These are phyloP conservation scores for Kickxella alabastrina DNA, from an alignment of 192 early-diverging fungal species.

Conservation along the genomic window DNA sequence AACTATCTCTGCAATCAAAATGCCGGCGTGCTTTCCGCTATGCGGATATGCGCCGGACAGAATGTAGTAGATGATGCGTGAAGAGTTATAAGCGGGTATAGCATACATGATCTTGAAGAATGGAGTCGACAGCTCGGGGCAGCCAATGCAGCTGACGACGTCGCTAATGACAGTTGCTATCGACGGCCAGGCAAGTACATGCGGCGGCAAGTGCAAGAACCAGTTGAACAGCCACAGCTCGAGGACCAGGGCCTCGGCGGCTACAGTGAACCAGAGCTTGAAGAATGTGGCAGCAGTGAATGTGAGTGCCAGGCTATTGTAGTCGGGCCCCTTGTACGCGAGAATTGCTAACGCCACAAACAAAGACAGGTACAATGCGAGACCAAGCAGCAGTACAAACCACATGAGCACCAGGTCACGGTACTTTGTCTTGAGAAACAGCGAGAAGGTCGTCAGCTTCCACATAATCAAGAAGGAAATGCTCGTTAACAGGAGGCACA, in stretches of 20 bases:
- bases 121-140: slow-evolving; percentile 47
- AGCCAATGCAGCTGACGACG: slow-evolving; percentile 49
- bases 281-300: slow-evolving; percentile 41
- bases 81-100: slow-evolving; percentile 52
- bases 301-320: slow-evolving; percentile 18
- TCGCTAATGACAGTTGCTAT: slow-evolving; percentile 40
- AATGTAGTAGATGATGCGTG: slow-evolving; percentile 37
- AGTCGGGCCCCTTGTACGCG: slow-evolving; percentile 32
- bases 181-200: slow-evolving; percentile 29
- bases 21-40: slow-evolving; percentile 16
- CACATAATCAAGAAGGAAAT: slow-evolving; percentile 37
- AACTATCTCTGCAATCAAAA: slow-evolving; percentile 48
- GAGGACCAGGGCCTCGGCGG: slow-evolving; percentile 16
- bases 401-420: slow-evolving; percentile 40
- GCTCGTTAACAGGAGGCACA: slow-evolving; percentile 12
- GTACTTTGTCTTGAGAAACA: slow-evolving; percentile 29
- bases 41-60: slow-evolving; percentile 48
- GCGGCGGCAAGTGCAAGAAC: slow-evolving; percentile 34
- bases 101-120: slow-evolving; percentile 55
- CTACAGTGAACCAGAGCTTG: slow-evolving; percentile 40
- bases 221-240: slow-evolving; percentile 37
- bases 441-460: slow-evolving; percentile 35
- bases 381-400: slow-evolving; percentile 21
- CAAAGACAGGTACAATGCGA: slow-evolving; percentile 25
- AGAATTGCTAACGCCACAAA: slow-evolving; percentile 37